A percentile compares a stretch with the other conserved stretches of the same genome.
These are phyloP conservation scores for Fusarium dlaminii DNA, from an alignment of 2,329 filamentous ascomycete species.

Conservation along the genomic window DNA sequence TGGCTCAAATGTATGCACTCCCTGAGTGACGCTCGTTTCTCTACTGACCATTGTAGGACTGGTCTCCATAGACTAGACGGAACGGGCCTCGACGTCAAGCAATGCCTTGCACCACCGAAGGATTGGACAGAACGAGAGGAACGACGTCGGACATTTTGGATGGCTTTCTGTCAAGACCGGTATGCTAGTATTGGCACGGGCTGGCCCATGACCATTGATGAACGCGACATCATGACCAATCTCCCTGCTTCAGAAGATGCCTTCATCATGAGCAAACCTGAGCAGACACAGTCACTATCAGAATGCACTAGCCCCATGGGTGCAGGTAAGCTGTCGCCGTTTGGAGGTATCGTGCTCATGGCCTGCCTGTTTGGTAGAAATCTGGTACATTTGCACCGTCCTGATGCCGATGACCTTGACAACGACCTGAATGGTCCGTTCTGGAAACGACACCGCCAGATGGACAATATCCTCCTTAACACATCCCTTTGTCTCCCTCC, in stretches of 20 bases:
- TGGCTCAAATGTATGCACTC: slow-evolving; percentile 78
- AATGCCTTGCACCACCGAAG: slow-evolving; percentile 83
- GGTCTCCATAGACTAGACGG: slow-evolving; percentile 90
- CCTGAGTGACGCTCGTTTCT: background rate
- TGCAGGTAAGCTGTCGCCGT: slow-evolving; percentile 77
- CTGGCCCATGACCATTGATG: slow-evolving; percentile 95
- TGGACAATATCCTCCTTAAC: slow-evolving; percentile 91
- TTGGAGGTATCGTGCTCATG: slow-evolving; percentile 83
- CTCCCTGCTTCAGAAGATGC: slow-evolving; percentile 86
- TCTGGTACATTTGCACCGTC: slow-evolving; percentile 88
- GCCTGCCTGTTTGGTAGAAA: slow-evolving; percentile 93
- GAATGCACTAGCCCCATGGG: slow-evolving; percentile 77
- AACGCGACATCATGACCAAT: slow-evolving; percentile 88
- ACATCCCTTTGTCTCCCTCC: slow-evolving; percentile 85
- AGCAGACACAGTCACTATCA: slow-evolving; percentile 74
- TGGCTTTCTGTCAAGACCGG: slow-evolving; percentile 88
- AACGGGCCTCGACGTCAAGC: slow-evolving; percentile 85
- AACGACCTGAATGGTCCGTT: slow-evolving; percentile 91
- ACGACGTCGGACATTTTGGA: slow-evolving; percentile 91
- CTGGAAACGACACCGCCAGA: slow-evolving; percentile 89
- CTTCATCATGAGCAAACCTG: slow-evolving; percentile 81
- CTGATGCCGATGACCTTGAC: slow-evolving; percentile 81
- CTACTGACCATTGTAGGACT: slow-evolving; percentile 71
- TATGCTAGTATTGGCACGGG: slow-evolving; percentile 97
- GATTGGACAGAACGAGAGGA: slow-evolving; percentile 97